A percentile compares a stretch with the other conserved stretches of the same genome.
These are phyloP conservation scores for Fimicolochytrium jonesii DNA, from an alignment of 192 early-diverging fungal genomes.

Conservation along the genomic window DNA sequence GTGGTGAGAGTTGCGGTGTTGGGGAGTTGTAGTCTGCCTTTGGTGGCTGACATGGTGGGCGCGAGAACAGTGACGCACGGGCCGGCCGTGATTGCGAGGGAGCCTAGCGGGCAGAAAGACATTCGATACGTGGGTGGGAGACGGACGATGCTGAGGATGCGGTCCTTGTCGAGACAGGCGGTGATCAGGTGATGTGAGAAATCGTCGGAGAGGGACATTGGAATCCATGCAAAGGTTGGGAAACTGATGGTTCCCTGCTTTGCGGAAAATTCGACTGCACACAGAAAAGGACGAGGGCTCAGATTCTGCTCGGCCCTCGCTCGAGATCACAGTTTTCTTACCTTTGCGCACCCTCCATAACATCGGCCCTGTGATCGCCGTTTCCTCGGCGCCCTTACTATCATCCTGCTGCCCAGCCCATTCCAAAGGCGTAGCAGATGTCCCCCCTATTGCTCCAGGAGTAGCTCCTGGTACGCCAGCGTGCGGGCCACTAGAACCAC, in stretches of 20 bases:
- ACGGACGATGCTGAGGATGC: constrained; percentile 8
- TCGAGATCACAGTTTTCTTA: background rate
- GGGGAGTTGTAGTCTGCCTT: too few species aligned
- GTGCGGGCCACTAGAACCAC: too few species aligned
- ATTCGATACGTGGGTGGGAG: constrained; percentile 16
- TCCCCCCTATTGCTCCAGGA: too few species aligned
- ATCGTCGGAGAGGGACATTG: constrained; percentile 7
- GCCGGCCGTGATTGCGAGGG: constrained; percentile 11
- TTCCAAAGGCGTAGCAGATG: too few species aligned
- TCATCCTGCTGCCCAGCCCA: too few species aligned
- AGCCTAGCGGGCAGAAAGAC: constrained; percentile 13
- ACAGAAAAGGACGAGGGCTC: too few species aligned
- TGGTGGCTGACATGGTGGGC: constrained; percentile 6
- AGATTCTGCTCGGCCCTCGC: background rate
- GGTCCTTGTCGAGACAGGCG: background rate
- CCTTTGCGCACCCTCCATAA: constrained; percentile 24
- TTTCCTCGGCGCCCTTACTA: too few species aligned
- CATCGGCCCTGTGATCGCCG: too few species aligned
- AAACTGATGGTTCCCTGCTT: too few species aligned
- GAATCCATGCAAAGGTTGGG: constrained; percentile 20
- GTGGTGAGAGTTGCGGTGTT: too few species aligned
- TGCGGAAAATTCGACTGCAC: too few species aligned
- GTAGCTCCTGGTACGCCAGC: too few species aligned
- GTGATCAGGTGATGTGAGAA: constrained; percentile 24
- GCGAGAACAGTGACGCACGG: background rate